A percentile compares a stretch with the other conserved stretches of the same genome.
Conservation (phyloP, 2,329 filamentous ascomycete genomes). For the Colletotrichum orbiculare region DNA sequence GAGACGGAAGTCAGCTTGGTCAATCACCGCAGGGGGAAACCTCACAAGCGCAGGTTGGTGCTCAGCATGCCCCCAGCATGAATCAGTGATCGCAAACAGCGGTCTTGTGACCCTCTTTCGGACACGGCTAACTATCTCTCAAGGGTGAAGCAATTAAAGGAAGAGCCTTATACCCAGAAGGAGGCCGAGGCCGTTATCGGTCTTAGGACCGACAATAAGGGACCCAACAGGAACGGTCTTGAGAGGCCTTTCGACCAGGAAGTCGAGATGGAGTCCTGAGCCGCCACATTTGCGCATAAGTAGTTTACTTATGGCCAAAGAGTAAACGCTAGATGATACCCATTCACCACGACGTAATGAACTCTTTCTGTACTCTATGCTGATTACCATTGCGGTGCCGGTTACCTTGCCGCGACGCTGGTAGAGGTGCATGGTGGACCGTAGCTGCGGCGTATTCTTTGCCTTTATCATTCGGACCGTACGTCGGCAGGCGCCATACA, state of each 20-base stretch:
- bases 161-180: conserved; percentile 88
- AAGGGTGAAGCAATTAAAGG: conserved; percentile 83
- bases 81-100: neutral
- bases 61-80: neutral
- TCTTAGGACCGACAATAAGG: conserved; percentile 74
- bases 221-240: conserved; percentile 42
- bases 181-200: conserved; percentile 85
- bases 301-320: conserved; percentile 10
- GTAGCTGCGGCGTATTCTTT: neutral
- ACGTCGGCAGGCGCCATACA: neutral
- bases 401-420: too few species aligned
- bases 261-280: conserved; percentile 49
- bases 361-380: conserved; percentile 12
- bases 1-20: conserved; percentile 83
- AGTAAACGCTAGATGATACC: conserved; percentile 32
- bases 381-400: neutral
- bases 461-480: neutral
- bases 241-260: conserved; percentile 45
- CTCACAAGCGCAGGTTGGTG: conserved; percentile 86
- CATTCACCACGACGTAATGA: conserved; percentile 26
- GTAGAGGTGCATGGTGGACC: neutral
- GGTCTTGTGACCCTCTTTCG: neutral
- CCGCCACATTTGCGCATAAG: neutral
- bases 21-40: conserved; percentile 85
- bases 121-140: conserved; percentile 13